Conservation (phyloP, 331 rosid species). For the Quercus phellos region DNA sequence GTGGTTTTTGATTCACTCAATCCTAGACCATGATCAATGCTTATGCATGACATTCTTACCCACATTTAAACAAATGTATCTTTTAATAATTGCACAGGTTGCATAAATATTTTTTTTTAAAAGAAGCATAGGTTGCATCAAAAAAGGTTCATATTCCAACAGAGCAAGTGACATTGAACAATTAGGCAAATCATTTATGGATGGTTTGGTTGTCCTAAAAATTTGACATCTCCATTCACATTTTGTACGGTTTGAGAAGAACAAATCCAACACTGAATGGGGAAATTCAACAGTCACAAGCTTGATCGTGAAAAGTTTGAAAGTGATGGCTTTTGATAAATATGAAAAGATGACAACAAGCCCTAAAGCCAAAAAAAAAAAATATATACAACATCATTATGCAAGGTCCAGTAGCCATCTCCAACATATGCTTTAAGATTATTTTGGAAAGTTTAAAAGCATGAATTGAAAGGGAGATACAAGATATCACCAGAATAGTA, state of each 20-base stretch:
- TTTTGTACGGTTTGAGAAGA: not conserved
- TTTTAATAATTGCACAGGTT: not conserved
- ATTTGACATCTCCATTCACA: not conserved
- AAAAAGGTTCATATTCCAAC: not conserved
- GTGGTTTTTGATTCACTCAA: not conserved
- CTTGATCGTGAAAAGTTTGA: not conserved
- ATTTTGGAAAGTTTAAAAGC: not conserved
- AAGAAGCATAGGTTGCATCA: not conserved
- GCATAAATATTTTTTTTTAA: not conserved
- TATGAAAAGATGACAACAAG: not conserved
- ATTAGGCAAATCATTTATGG: not conserved
- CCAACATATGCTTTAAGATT: not conserved
- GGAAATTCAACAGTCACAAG: not conserved
- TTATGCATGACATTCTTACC: not conserved
- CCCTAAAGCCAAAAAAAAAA: not conserved
- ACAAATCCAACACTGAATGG: not conserved
- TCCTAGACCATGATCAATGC: not conserved
- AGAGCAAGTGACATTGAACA: not conserved
- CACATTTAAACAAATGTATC: not conserved
- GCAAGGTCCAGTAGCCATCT: not conserved
- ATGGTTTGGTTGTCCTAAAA: not conserved
- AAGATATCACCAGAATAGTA: conserved; percentile 26
- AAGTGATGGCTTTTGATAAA: not conserved
- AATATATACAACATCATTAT: not conserved
- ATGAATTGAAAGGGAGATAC: conserved; percentile 1